A percentile compares a stretch with the other conserved stretches of the same genome.
phyloP scores from a whole-genome alignment of 2,329 filamentous ascomycete species.

The Ophiocordyceps unilateralis region DNA sequence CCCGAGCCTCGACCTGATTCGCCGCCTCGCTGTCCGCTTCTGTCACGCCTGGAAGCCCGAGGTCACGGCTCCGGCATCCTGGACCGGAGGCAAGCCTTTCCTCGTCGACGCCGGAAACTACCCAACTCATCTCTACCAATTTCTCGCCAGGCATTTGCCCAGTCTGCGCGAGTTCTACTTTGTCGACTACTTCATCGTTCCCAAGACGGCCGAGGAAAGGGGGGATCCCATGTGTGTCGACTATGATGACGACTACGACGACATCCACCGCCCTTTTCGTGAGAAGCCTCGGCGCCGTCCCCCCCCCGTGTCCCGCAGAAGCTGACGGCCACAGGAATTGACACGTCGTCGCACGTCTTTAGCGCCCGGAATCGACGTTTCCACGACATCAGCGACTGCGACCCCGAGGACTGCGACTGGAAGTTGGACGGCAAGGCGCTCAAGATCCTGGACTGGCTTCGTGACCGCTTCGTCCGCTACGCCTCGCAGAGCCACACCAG shows the following conservation, averaged over 20 bases:
- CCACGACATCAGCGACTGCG: slow-evolving; percentile 8
- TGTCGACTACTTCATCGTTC: slow-evolving; percentile 23
- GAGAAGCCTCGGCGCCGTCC: neutral
- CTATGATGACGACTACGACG: neutral
- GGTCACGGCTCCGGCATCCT: slow-evolving; percentile 10
- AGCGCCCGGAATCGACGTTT: neutral
- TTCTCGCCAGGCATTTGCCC: slow-evolving; percentile 22
- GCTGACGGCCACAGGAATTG: neutral
- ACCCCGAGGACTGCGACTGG: slow-evolving; percentile 17
- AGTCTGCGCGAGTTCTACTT: slow-evolving; percentile 26
- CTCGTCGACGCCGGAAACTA: slow-evolving; percentile 10
- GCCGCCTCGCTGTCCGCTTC: slow-evolving; percentile 23
- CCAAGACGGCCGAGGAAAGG: slow-evolving; percentile 4
- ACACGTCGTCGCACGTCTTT: neutral
- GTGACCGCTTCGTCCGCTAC: slow-evolving; percentile 18
- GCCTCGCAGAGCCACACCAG: slow-evolving; percentile 15
- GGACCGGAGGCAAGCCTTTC: slow-evolving; percentile 16
- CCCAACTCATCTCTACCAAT: slow-evolving; percentile 25
- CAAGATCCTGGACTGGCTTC: slow-evolving; percentile 21
- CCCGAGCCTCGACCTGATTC: slow-evolving; percentile 14
- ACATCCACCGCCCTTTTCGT: neutral
- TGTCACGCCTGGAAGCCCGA: slow-evolving; percentile 22
- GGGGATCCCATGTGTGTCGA: neutral
- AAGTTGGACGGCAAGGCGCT: slow-evolving; percentile 17
- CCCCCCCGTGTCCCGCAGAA: too few species aligned